A percentile compares a stretch with the other conserved stretches of the same genome.
phyloP scores from a whole-genome alignment of 371 early-diverging fungal species.

The Aphelidium insulamus region DNA sequence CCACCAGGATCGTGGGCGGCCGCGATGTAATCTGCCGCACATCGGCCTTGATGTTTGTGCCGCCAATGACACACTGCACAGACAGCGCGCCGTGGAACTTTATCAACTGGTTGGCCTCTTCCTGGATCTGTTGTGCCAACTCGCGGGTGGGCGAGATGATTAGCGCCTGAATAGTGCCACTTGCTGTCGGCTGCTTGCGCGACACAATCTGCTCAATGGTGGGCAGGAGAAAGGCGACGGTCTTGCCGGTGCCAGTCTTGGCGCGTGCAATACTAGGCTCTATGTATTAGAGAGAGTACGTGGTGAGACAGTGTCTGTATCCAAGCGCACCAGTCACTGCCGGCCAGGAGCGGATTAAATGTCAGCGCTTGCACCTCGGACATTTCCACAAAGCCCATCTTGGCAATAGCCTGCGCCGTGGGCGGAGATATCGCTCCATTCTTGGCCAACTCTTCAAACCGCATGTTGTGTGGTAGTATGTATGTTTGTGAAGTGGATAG shows the following conservation, averaged over 20 bases:
- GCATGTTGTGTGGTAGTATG: too few species aligned
- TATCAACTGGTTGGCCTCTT: slow-evolving; percentile 49
- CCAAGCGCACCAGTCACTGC: too few species aligned
- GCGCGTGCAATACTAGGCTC: too few species aligned
- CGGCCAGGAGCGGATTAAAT: too few species aligned
- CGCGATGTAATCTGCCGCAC: slow-evolving; percentile 25
- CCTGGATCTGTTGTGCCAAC: slow-evolving; percentile 78
- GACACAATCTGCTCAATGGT: slow-evolving; percentile 43
- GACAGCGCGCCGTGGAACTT: slow-evolving; percentile 27
- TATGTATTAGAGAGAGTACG: too few species aligned
- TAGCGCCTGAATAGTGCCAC: slow-evolving; percentile 39
- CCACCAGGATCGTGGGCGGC: slow-evolving; percentile 74
- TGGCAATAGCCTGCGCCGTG: too few species aligned
- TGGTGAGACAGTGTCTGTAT: too few species aligned
- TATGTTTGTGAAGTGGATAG: too few species aligned
- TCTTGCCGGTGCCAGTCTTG: slow-evolving; percentile 97
- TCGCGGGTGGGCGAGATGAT: slow-evolving; percentile 94
- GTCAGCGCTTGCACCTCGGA: too few species aligned
- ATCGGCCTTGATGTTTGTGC: slow-evolving; percentile 43
- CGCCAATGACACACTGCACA: slow-evolving; percentile 76
- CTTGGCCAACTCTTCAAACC: too few species aligned
- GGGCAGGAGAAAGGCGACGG: slow-evolving; percentile 76
- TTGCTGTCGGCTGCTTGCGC: slow-evolving; percentile 12
- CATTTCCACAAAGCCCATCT: too few species aligned
- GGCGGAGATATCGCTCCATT: too few species aligned